Percentiles rank a stretch among this genome's conserved stretches.
Conservation (phyloP, 192 early-diverging fungal species). For the Dimargaris xerosporica region DNA sequence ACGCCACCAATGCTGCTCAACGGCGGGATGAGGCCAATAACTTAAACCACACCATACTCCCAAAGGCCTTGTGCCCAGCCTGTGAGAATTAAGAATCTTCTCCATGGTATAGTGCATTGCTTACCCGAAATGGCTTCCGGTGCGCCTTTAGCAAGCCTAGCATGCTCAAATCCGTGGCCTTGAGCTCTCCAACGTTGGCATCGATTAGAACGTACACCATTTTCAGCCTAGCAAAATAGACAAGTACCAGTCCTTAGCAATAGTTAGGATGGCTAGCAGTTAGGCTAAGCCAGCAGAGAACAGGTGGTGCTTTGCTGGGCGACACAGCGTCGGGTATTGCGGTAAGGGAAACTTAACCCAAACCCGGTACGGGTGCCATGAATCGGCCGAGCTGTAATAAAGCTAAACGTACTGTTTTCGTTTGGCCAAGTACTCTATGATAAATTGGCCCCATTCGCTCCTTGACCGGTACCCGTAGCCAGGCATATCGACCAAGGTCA, state of each 20-base stretch:
- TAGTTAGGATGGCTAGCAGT: not conserved
- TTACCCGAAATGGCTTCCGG: constrained; percentile 20
- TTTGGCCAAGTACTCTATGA: constrained; percentile 22
- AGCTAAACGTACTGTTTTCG: too few species aligned
- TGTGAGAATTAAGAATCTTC: constrained; percentile 16
- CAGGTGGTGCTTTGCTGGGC: not conserved
- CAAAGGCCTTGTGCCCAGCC: too few species aligned
- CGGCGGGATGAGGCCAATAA: constrained; percentile 14
- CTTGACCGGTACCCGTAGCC: constrained; percentile 35
- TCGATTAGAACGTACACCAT: constrained; percentile 31
- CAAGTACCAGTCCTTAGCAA: not conserved
- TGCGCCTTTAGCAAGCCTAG: constrained; percentile 21
- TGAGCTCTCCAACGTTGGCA: constrained; percentile 32
- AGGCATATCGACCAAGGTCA: constrained; percentile 34
- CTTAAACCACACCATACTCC: not conserved
- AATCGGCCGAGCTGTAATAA: too few species aligned
- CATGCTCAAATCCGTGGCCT: constrained; percentile 23
- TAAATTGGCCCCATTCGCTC: constrained; percentile 29
- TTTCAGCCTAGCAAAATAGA: constrained; percentile 16
- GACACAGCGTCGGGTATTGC: not conserved
- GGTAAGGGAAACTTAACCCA: constrained; percentile 17
- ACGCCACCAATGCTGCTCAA: not conserved
- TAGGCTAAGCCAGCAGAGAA: not conserved
- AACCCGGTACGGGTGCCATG: too few species aligned
- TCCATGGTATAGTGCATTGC: constrained; percentile 18